phyloP scores from a whole-genome alignment of 2,329 filamentous ascomycete genomes.

The Penicillium griseofulvum region DNA sequence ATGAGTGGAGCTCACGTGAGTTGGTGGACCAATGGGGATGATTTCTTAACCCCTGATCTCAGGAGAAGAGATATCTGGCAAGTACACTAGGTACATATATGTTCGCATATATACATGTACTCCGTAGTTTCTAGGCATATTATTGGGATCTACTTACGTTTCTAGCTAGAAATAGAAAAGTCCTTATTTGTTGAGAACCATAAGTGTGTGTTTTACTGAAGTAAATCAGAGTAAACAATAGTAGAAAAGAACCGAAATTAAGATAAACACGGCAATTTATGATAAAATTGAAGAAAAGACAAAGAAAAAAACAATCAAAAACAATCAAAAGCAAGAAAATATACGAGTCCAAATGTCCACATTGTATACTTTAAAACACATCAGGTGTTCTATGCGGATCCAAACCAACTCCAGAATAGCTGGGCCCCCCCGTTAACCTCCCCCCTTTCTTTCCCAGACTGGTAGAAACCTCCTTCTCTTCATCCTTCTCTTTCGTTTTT shows the following conservation, averaged over 20 bases:
- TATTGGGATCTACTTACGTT: not conserved
- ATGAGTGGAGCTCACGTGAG: conserved; percentile 22
- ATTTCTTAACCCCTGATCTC: conserved; percentile 22
- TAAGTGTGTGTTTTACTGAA: not conserved
- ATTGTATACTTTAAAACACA: not conserved
- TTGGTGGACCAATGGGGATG: not conserved
- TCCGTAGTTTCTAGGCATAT: not conserved
- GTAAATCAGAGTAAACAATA: not conserved
- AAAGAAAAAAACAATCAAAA: not conserved
- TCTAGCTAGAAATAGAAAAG: not conserved
- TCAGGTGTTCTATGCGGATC: conserved; percentile 16
- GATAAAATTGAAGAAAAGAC: not conserved
- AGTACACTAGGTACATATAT: not conserved
- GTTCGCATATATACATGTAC: not conserved
- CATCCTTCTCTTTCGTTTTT: conserved; percentile 27
- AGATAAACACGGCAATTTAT: not conserved
- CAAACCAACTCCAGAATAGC: conserved; percentile 25
- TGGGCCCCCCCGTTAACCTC: conserved; percentile 19
- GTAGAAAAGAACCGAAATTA: not conserved
- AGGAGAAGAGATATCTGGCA: conserved; percentile 11
- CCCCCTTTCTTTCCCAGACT: conserved; percentile 36
- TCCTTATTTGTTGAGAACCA: not conserved
- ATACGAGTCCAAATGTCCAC: not conserved
- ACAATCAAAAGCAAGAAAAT: no score
- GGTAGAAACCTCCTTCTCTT: conserved; percentile 15